Conservation (phyloP, 441 rosid genomes). For the Manihot esculenta region DNA sequence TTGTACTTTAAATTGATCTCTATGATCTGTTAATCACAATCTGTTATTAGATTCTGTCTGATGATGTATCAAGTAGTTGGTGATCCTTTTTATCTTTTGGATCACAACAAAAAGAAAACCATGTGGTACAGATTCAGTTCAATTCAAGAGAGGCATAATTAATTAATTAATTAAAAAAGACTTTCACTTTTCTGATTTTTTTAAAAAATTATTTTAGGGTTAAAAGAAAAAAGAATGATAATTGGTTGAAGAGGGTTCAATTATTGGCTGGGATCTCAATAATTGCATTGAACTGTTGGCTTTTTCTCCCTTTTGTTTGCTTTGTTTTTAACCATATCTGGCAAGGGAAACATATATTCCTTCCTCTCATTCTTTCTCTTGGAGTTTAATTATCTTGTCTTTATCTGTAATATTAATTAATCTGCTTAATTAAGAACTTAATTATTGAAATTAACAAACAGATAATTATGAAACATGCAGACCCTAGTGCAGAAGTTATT, state of each 20-base stretch:
- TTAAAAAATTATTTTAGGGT: no score
- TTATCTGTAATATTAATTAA: no score
- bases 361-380: background rate
- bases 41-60: no score
- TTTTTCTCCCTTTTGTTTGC: slow-evolving; percentile 1
- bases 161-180: background rate
- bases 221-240: slow-evolving; percentile 34
- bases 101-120: slow-evolving; percentile 22
- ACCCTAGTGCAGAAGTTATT: slow-evolving; percentile 47
- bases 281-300: slow-evolving; percentile 39
- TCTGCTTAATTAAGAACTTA: no score
- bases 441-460: no score
- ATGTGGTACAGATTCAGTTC: slow-evolving; percentile 13
- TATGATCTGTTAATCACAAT: no score
- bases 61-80: no score
- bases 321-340: slow-evolving; percentile 27
- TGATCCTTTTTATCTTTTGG: background rate
- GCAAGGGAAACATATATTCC: slow-evolving; percentile 17
- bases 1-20: no score
- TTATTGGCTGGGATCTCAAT: slow-evolving; percentile 53
- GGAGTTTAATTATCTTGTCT: background rate
- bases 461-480: slow-evolving; percentile 23
- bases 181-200: background rate
- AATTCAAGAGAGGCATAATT: slow-evolving; percentile 1
- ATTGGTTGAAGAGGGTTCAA: slow-evolving; percentile 40